Evolutionary conservation across 208 protist species (phyloP).

Genomic region (Sergeia podlipaevii): DNA sequence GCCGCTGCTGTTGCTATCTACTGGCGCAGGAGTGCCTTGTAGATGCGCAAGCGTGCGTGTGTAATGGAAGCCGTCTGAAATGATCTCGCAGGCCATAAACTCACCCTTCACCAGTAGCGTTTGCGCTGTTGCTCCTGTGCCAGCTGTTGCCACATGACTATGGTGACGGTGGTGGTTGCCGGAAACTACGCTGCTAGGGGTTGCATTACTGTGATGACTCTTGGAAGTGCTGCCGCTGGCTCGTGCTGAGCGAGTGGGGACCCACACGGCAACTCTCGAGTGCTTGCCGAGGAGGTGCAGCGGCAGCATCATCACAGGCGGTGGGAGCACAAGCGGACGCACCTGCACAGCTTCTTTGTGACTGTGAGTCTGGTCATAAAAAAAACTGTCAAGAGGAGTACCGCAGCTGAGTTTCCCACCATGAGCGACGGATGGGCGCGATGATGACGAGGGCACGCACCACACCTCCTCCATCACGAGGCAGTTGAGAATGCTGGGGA

Average conservation of each 20-base stretch:
- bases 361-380: too few species aligned
- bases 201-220: too few species aligned
- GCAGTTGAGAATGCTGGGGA: conserved; percentile 64
- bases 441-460: conserved; percentile 5
- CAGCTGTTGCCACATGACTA: too few species aligned
- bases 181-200: too few species aligned
- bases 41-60: not conserved
- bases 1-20: too few species aligned
- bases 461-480: conserved; percentile 49
- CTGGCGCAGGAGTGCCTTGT: too few species aligned
- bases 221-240: conserved; percentile 3
- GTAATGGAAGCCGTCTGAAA: conserved; percentile 14
- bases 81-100: conserved; percentile 28
- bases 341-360: not conserved
- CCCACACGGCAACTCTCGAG: conserved; percentile 39
- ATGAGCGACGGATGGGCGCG: too few species aligned
- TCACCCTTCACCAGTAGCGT: conserved; percentile 9
- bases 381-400: too few species aligned
- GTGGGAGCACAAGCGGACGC: conserved; percentile 30
- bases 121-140: not conserved
- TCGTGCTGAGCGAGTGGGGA: conserved; percentile 9
- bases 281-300: conserved; percentile 45
- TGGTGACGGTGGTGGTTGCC: too few species aligned
- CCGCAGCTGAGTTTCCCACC: not conserved
- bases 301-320: conserved; percentile 53